Percentiles rank a stretch among this genome's conserved stretches.
Evolutionary conservation across 768 basidiomycete species (phyloP).

Genomic region (Rhizopogon sp.): DNA sequence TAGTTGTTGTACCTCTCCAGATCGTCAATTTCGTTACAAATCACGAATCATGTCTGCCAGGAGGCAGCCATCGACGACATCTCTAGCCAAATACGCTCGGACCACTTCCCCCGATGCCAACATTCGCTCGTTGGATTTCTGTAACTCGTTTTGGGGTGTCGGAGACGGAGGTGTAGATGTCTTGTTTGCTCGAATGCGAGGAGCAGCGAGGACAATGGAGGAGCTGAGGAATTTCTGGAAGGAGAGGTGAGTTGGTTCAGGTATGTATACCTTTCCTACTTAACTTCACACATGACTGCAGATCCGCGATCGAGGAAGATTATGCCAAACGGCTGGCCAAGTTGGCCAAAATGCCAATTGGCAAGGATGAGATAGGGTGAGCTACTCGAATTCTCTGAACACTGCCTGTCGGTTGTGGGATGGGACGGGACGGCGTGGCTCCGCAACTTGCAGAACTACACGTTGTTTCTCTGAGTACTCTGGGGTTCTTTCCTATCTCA

Average conservation of each 20-base stretch:
- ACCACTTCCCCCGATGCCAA: slow-evolving; percentile 40
- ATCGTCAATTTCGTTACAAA: slow-evolving; percentile 10
- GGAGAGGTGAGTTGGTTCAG: slow-evolving; percentile 62
- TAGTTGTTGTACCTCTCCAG: slow-evolving; percentile 11
- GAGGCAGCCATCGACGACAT: slow-evolving; percentile 79
- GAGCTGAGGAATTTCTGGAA: slow-evolving; percentile 89
- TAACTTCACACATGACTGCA: slow-evolving; percentile 26
- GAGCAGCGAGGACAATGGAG: slow-evolving; percentile 80
- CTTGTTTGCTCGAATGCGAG: slow-evolving; percentile 84
- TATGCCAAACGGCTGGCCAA: slow-evolving; percentile 84
- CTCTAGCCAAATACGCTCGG: slow-evolving; percentile 66
- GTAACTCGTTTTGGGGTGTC: slow-evolving; percentile 94
- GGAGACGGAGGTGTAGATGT: slow-evolving; percentile 89
- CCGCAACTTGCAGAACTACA: neutral
- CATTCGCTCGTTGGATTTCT: slow-evolving; percentile 73
- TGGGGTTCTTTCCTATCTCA: neutral
- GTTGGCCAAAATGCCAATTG: slow-evolving; percentile 70
- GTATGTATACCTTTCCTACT: neutral
- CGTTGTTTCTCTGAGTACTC: neutral
- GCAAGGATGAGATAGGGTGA: slow-evolving; percentile 92
- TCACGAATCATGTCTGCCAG: slow-evolving; percentile 56
- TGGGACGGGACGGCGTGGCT: neutral
- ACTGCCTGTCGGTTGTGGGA: neutral
- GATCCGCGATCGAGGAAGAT: slow-evolving; percentile 90
- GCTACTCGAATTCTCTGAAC: slow-evolving; percentile 24